Percentiles rank a stretch among this genome's conserved stretches.
Evolutionary conservation across 306 rosid genomes (phyloP).

Genomic region (Vicia sativa): DNA sequence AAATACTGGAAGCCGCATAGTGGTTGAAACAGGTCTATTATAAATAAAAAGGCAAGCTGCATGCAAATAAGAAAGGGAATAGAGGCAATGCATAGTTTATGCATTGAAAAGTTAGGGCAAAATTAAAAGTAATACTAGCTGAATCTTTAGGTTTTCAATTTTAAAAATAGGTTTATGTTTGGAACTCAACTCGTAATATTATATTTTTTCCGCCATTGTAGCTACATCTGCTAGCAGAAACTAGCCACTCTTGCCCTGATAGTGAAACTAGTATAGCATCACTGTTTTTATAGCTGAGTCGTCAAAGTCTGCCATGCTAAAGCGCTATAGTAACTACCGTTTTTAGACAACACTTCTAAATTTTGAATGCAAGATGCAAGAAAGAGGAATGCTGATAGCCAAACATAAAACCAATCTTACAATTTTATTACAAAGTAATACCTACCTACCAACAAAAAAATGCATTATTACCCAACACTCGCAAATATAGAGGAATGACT

Average conservation of each 20-base stretch:
- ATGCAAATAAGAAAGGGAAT: not conserved
- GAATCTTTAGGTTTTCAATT: not conserved
- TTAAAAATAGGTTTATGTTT: not conserved
- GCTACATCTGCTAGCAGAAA: not conserved
- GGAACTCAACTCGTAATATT: not conserved
- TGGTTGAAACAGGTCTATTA: not conserved
- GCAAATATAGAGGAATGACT: slow-evolving; percentile 8
- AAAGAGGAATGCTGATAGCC: slow-evolving; percentile 22
- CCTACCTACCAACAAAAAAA: slow-evolving; percentile 29
- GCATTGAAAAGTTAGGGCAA: not conserved
- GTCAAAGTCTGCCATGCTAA: not conserved
- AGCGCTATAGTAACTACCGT: not conserved
- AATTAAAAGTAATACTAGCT: not conserved
- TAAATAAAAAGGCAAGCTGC: not conserved
- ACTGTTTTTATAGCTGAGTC: not conserved
- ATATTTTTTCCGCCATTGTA: not conserved
- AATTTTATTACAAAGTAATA: slow-evolving; percentile 25
- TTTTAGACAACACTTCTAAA: not conserved
- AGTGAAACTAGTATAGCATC: not conserved
- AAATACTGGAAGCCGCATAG: not conserved
- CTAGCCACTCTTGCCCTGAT: not conserved
- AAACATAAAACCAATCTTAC: slow-evolving; percentile 35
- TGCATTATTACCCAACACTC: not conserved
- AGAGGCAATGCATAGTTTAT: not conserved
- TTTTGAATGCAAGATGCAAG: slow-evolving; percentile 14